phyloP scores from a whole-genome alignment of 139 green algal genomes.

The Coelastrella sp. region DNA sequence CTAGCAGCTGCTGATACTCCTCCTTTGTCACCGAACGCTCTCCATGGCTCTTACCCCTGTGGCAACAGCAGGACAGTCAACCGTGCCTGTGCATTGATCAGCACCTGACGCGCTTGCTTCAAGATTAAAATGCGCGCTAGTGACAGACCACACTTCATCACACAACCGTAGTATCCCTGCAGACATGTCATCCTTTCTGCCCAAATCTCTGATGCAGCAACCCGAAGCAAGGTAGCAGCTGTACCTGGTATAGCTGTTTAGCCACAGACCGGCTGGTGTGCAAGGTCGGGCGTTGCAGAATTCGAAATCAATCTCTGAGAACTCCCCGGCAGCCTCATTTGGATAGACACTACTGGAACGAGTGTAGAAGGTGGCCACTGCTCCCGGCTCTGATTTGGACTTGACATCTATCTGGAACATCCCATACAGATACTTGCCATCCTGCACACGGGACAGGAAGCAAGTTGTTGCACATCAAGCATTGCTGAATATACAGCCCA shows the following conservation, averaged over 20 bases:
- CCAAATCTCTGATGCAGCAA: neutral
- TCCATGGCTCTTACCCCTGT: constrained; percentile 1
- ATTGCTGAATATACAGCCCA: too few species aligned
- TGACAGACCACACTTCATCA: too few species aligned
- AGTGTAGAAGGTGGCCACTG: constrained; percentile 5
- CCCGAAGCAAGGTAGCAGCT: neutral
- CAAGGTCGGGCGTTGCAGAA: constrained; percentile 1
- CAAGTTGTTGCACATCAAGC: too few species aligned
- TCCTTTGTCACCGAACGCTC: neutral
- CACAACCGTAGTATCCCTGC: neutral
- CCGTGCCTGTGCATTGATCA: neutral
- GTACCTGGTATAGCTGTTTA: constrained; percentile 12
- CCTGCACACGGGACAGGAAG: too few species aligned
- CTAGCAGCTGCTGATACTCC: neutral
- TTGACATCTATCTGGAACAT: neutral
- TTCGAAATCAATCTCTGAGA: constrained; percentile 29
- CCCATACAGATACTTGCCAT: neutral
- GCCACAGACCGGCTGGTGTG: neutral
- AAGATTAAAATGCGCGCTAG: too few species aligned
- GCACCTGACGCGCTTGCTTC: too few species aligned
- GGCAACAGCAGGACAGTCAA: neutral
- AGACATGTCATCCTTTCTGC: neutral
- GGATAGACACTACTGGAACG: neutral
- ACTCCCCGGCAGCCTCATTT: neutral
- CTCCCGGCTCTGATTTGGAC: neutral